Evolutionary conservation across 805 yeast genomes (phyloP), one percentile per base, ranked within the genome.

Genomic region (Kregervanrija fluxuum): DNA sequence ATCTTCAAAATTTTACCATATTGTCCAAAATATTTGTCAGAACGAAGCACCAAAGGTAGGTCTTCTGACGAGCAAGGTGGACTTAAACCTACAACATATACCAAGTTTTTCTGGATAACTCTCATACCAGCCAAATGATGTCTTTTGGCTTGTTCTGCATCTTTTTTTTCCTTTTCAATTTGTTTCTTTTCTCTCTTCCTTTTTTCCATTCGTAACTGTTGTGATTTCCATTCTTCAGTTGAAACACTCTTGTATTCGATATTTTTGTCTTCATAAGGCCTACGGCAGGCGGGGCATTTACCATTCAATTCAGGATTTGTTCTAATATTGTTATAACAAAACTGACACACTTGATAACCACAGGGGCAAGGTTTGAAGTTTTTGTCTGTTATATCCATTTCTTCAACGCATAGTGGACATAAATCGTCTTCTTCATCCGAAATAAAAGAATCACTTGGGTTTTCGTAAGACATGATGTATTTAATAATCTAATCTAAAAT

Each of bases 291-390:
- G 1, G 99, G 99, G 68, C 99, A 93, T 54, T 88, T 79, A 3
- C 97, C 98, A 61, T 90, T 90, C 50, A 91, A 70, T 62, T 93
- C 96, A 1, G 97, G 97, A 55, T 91, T 91, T 52, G 88, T 93
- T 52, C 96, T 77, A 57, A 93, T 93, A 63, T 90, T 91, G 68
- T 93, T 93, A 73, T 91, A 93, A 65, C 99, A 93, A 62, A 93
- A 93, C 72, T 91, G 98, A 65, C 99, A 93, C 47, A 93, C 86
- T 64, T 95, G 97, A 60, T 93, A 93, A 14, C 99, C 99, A 69
- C 99, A 93, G 1, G 98, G 98, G 71, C 99, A 93, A n/a, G 99
- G 99, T 64, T 85, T 88, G 73, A 93, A 93, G 68, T 89, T 87
- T 60, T 85, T 88, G 66, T 93, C 99, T 13, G 95, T 85, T 40